Conservation (phyloP, 805 yeast genomes). For the Cyberlindnera samutprakarnensis region DNA sequence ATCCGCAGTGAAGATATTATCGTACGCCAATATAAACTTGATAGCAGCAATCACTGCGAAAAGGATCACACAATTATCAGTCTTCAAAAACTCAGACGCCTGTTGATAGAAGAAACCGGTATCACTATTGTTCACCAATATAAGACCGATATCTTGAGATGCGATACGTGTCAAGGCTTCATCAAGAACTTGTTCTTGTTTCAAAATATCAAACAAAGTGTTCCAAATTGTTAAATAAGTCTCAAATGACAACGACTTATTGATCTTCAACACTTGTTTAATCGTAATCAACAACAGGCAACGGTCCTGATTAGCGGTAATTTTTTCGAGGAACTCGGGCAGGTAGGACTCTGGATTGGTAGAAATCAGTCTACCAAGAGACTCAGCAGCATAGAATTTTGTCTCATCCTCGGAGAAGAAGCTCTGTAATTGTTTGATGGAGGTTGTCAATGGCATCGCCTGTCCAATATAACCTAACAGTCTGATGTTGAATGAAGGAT, state of each 20-base stretch:
- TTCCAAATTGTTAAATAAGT: slow-evolving; percentile 22
- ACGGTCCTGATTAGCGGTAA: slow-evolving; percentile 19
- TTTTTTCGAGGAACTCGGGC: slow-evolving; percentile 28
- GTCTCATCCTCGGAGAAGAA: slow-evolving; percentile 30
- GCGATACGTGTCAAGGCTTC: slow-evolving; percentile 18
- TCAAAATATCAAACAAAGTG: slow-evolving; percentile 12
- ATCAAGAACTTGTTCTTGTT: slow-evolving; percentile 9
- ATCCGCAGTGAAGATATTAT: slow-evolving; percentile 17
- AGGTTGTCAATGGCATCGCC: slow-evolving; percentile 24
- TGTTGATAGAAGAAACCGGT: slow-evolving; percentile 23
- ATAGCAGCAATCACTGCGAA: slow-evolving; percentile 29
- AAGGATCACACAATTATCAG: slow-evolving; percentile 14
- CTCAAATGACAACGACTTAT: slow-evolving; percentile 17
- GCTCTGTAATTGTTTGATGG: slow-evolving; percentile 29
- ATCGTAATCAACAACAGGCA: slow-evolving; percentile 25
- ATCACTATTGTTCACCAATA: slow-evolving; percentile 23
- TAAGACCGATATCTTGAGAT: slow-evolving; percentile 19
- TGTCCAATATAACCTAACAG: slow-evolving; percentile 46
- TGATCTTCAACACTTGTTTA: slow-evolving; percentile 22
- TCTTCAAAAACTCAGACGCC: slow-evolving; percentile 16
- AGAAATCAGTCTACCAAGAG: slow-evolving; percentile 43
- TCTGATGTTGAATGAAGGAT: slow-evolving; percentile 29
- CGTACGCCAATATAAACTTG: slow-evolving; percentile 29
- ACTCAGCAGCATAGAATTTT: slow-evolving; percentile 41
- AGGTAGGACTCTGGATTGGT: slow-evolving; percentile 31